Conservation (phyloP, 495 filamentous ascomycete species). For the Opeltia flavorubescens region DNA sequence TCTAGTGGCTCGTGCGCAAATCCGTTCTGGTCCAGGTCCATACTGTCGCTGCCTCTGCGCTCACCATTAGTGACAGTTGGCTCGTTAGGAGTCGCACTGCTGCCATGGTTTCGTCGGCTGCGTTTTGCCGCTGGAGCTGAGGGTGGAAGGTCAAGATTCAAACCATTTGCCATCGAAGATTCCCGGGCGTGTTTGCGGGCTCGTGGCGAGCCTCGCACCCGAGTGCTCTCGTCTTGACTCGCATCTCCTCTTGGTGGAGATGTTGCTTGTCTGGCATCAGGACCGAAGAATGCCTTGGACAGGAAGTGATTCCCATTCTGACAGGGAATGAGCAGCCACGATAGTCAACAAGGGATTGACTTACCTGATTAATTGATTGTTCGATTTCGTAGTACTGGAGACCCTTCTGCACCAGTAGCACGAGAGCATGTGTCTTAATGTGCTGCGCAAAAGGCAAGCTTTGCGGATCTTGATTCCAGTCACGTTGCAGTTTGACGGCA, state of each 20-base stretch:
- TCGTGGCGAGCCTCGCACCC: conserved; percentile 17
- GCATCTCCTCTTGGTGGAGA: conserved; percentile 7
- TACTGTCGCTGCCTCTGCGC: conserved; percentile 9
- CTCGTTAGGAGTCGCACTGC: conserved; percentile 20
- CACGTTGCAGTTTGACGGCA: conserved; percentile 66
- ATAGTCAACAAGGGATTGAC: neutral
- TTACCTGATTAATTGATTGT: conserved; percentile 40
- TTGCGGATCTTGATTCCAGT: conserved; percentile 59
- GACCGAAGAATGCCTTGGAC: conserved; percentile 36
- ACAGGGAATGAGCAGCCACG: conserved; percentile 3
- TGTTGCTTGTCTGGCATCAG: conserved; percentile 21
- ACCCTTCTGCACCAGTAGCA: conserved; percentile 63
- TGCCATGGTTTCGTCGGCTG: conserved; percentile 24
- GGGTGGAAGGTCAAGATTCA: conserved; percentile 27
- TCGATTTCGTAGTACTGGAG: conserved; percentile 60
- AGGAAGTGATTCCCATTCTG: neutral
- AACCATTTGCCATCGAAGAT: conserved; percentile 17
- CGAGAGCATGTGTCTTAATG: conserved; percentile 62
- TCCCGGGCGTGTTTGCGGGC: conserved; percentile 29
- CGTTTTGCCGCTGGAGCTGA: conserved; percentile 19
- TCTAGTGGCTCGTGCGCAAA: conserved; percentile 16
- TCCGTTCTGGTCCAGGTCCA: conserved; percentile 16
- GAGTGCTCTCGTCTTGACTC: conserved; percentile 8
- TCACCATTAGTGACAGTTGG: conserved; percentile 24
- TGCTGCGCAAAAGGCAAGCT: conserved; percentile 61